Base-by-base conservation (phyloP, 257 asterid species). In the Craterostigma plantagineum region DNA sequence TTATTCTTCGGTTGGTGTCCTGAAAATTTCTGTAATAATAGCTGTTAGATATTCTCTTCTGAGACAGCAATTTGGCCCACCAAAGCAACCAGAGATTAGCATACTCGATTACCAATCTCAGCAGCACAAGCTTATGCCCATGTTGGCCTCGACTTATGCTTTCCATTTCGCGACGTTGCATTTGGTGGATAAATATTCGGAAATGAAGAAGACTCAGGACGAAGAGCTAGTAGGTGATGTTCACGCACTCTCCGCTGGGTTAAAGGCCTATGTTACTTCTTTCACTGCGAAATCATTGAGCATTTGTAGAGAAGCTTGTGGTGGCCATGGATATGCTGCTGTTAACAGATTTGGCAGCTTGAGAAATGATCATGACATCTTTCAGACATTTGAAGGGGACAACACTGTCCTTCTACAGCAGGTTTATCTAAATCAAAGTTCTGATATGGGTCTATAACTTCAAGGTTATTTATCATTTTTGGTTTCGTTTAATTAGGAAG, bases 61-160 rank as follows among this genome's bases (percentile, higher is more conserved):
- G 30, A 71, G 95, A 27, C 98, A 83, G 64, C 98, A 90, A 48
- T 90, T 90, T 34, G 98, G 98, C 33, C 98, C 98, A 47, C 98
- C 95, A 23, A 79, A 83, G 65, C 73, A 82, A 54, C 86, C 95
- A 0, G 95, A 90, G 65, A 68, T 90, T 42, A 83, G 95, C 46
- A 82, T 90, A 42, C 90, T 90, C 15, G 98, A 90, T 66, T 90
- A 83, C 60, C 98, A 83, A 50, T 90, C 98, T 44, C 93, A 90
- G 52, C 98, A 90, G 66, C 98, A 79, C 56, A 90, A 83, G 64
- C 79, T 90, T 50, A 90, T 90, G 92, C 98, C 98, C 0, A 90
- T 90, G 92, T 43, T 90, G 69, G 93, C 95, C 53, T 79, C 98
- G 30, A 64, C 86, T 33, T 90, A 83, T 47, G 93, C 86, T 41